Evolutionary conservation across 2,329 filamentous ascomycete species (phyloP).

Genomic region (Elsinoe ampelina): DNA sequence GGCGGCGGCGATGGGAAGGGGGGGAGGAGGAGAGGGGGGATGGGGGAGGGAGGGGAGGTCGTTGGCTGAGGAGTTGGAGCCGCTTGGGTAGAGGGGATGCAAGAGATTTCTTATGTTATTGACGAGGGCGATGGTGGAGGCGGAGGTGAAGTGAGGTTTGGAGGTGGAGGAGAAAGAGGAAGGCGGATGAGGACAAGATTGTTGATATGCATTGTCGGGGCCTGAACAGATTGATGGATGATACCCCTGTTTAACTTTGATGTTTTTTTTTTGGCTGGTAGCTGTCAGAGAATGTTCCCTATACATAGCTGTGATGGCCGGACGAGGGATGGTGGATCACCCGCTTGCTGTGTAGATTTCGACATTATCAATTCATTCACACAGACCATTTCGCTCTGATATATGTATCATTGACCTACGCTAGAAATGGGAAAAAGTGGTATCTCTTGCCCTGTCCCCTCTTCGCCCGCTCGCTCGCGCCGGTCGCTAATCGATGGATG

Average conservation of each 20-base stretch:
- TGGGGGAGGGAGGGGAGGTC: not conserved
- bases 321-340: not conserved
- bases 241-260: constrained; percentile 6
- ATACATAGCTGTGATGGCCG: not conserved
- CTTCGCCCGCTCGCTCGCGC: not conserved
- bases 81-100: not conserved
- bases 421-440: not conserved
- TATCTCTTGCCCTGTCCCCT: not conserved
- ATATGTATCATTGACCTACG: not conserved
- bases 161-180: not conserved
- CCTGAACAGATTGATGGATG: constrained; percentile 11
- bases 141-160: not conserved
- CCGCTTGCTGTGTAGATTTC: not conserved
- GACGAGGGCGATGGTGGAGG: not conserved
- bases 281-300: not conserved
- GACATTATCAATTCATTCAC: not conserved
- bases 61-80: constrained; percentile 9
- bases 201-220: constrained; percentile 10
- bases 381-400: too few species aligned
- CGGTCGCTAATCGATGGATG: not conserved
- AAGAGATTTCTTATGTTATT: too few species aligned
- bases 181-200: not conserved
- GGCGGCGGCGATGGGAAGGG: not conserved
- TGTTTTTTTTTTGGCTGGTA: not conserved
- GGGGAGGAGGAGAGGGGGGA: not conserved